phyloP scores from a whole-genome alignment of 202 grass and related monocot genomes.

The Miscanthus sacchariflorus region DNA sequence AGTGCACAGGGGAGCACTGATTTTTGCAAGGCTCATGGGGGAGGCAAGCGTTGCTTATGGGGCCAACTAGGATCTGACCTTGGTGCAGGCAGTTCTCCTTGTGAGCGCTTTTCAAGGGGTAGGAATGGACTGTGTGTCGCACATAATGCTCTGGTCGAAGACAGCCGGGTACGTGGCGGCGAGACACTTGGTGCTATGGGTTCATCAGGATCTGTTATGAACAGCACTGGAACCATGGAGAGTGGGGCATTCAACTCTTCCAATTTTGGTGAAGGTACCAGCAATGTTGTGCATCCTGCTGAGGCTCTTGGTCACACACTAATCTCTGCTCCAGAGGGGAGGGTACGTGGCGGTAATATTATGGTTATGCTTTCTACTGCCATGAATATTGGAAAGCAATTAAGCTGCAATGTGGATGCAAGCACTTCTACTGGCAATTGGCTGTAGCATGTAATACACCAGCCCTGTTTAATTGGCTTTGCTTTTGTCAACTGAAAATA shows the following conservation, averaged over 20 bases:
- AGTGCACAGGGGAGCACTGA: constrained; percentile 82
- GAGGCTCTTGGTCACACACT: not conserved
- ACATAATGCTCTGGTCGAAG: constrained; percentile 71
- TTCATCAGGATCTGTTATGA: not conserved
- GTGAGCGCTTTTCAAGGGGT: constrained; percentile 65
- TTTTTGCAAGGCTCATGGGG: constrained; percentile 82
- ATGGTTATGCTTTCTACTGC: constrained; percentile 53
- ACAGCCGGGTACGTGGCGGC: constrained; percentile 62
- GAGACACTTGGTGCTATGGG: constrained; percentile 47
- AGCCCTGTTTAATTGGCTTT: not conserved
- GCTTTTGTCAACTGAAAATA: not conserved
- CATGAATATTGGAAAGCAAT: constrained; percentile 16
- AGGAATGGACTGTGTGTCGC: constrained; percentile 64
- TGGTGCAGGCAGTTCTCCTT: constrained; percentile 39
- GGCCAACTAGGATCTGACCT: constrained; percentile 52
- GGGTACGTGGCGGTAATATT: constrained; percentile 70
- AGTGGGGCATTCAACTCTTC: not conserved
- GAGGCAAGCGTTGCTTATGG: constrained; percentile 74
- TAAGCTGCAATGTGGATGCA: not conserved
- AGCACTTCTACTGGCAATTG: constrained; percentile 23
- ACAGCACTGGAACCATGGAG: not conserved
- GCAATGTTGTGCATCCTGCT: constrained; percentile 20
- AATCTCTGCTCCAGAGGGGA: constrained; percentile 59
- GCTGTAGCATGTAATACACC: constrained; percentile 27
- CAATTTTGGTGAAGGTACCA: constrained; percentile 3